Evolutionary conservation across 495 filamentous ascomycete genomes (phyloP).

Genomic region (Aspergillus carlsbadensis): DNA sequence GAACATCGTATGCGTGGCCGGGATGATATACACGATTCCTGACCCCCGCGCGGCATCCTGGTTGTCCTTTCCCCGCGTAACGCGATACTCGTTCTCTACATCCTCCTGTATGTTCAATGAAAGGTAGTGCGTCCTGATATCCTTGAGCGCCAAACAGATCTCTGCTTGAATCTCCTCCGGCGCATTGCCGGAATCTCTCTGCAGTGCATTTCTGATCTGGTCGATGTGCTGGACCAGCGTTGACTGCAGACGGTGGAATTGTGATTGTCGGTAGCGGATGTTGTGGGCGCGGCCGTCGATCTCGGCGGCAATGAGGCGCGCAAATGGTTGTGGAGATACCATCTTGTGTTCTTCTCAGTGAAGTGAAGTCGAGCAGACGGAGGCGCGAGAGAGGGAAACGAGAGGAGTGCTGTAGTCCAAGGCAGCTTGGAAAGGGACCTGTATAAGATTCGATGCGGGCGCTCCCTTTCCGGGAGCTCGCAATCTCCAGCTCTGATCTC

Average conservation of each 20-base stretch:
- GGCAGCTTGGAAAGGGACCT: no score
- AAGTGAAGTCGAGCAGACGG: no score
- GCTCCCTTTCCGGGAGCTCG: no score
- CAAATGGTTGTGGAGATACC: conserved; percentile 26
- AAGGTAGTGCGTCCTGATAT: conserved; percentile 44
- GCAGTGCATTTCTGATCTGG: conserved; percentile 39
- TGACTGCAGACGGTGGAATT: conserved; percentile 44
- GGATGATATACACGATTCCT: conserved; percentile 54
- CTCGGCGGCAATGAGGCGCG: conserved; percentile 38
- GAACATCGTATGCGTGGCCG: conserved; percentile 46
- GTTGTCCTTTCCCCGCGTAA: conserved; percentile 42
- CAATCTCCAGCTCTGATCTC: not conserved
- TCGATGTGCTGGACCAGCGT: conserved; percentile 30
- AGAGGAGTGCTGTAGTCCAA: no score
- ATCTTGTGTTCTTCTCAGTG: conserved; percentile 18
- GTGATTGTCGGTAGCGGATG: conserved; percentile 43
- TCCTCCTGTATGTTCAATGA: conserved; percentile 37
- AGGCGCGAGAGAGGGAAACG: no score
- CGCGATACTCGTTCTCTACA: conserved; percentile 48
- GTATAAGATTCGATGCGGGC: no score
- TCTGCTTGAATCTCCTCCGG: conserved; percentile 42
- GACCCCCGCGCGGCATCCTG: conserved; percentile 22
- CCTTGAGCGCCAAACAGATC: conserved; percentile 37
- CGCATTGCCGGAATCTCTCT: conserved; percentile 33
- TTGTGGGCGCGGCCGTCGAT: conserved; percentile 50